phyloP scores from a whole-genome alignment of 2,329 filamentous ascomycete species.

The Aspergillus sp. region DNA sequence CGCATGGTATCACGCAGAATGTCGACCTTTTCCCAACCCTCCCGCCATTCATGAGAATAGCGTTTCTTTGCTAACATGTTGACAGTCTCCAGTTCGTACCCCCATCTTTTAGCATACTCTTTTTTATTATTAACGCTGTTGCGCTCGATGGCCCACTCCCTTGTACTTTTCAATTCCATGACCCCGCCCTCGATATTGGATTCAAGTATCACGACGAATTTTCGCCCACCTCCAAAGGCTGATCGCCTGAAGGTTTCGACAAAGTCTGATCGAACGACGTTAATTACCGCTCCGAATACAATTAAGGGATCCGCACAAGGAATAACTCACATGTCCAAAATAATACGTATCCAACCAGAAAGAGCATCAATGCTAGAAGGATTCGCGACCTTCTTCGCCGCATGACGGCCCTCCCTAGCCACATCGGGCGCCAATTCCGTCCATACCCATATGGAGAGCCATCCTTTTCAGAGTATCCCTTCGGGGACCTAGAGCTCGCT shows the following conservation, averaged over 20 bases:
- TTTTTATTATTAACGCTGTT: constrained; percentile 96
- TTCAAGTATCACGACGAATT: constrained; percentile 88
- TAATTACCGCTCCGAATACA: not conserved
- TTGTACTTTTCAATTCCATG: constrained; percentile 97
- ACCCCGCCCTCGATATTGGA: constrained; percentile 95
- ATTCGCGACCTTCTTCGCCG: constrained; percentile 67
- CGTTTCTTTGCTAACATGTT: constrained; percentile 99
- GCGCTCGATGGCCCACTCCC: constrained; percentile 97
- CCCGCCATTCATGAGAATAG: constrained; percentile 97
- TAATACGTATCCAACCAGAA: constrained; percentile 65
- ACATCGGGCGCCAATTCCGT: constrained; percentile 38
- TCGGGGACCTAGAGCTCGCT: constrained; percentile 35
- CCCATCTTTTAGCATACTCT: constrained; percentile 82
- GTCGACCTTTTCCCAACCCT: constrained; percentile 99
- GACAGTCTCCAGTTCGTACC: constrained; percentile 92
- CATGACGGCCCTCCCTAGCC: constrained; percentile 52
- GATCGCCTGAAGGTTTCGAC: constrained; percentile 67
- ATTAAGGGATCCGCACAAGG: not conserved
- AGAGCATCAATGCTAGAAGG: constrained; percentile 58
- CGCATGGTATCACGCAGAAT: constrained; percentile 82
- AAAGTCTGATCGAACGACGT: constrained; percentile 46
- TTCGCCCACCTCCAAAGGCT: constrained; percentile 77
- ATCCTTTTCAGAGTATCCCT: constrained; percentile 68
- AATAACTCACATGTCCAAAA: constrained; percentile 68
- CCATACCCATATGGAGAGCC: constrained; percentile 62